These are phyloP conservation scores for Talaromyces ruber DNA, from an alignment of 495 filamentous ascomycete species.

Conservation along the genomic window DNA sequence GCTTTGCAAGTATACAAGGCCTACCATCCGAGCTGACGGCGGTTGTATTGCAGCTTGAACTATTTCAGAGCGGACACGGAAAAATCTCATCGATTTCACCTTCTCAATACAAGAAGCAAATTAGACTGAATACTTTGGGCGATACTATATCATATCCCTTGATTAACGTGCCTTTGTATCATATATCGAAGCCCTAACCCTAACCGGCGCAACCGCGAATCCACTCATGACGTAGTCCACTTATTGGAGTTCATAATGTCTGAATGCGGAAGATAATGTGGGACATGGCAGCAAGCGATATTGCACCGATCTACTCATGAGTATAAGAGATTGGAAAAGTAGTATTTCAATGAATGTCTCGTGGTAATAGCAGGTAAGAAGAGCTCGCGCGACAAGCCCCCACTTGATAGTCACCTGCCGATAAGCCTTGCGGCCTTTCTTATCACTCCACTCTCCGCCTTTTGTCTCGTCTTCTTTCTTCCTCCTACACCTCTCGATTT, in stretches of 20 bases:
- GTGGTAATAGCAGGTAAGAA: background rate
- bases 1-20: background rate
- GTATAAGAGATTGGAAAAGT: background rate
- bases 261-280: background rate
- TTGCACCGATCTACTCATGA: background rate
- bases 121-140: too few species aligned
- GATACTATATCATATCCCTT: too few species aligned
- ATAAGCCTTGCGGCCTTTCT: background rate
- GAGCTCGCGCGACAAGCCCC: background rate
- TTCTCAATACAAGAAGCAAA: too few species aligned
- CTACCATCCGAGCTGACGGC: background rate
- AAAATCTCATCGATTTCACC: too few species aligned
- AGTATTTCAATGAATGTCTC: background rate
- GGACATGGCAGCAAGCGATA: background rate
- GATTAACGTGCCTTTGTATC: background rate
- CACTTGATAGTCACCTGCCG: background rate
- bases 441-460: slow-evolving; percentile 1
- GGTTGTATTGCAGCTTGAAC: background rate
- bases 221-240: background rate
- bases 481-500: background rate
- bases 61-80: background rate
- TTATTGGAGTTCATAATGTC: background rate
- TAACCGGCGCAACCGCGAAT: background rate
- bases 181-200: background rate
- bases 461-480: background rate